Percentiles rank a stretch among this genome's conserved stretches.
Evolutionary conservation across 148 eudicot genomes (phyloP).

Genomic region (Limonium bicolor): DNA sequence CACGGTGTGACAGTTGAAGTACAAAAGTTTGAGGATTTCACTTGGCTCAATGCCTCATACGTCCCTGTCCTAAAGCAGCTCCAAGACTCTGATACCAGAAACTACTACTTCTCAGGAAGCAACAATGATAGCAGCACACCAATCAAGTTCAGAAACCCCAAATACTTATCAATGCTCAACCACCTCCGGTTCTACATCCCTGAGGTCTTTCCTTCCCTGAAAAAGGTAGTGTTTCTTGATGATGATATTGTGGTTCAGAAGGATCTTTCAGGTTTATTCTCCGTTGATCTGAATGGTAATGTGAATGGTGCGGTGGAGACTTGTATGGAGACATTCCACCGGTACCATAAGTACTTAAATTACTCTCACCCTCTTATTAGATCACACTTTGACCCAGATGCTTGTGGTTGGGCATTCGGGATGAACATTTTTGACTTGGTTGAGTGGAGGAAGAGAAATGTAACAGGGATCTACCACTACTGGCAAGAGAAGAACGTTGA

Average conservation of each 20-base stretch:
- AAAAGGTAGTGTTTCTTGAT: conserved; percentile 70
- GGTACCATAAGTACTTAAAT: conserved; percentile 82
- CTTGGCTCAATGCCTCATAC: conserved; percentile 80
- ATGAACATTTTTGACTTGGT: conserved; percentile 81
- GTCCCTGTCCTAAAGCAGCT: conserved; percentile 85
- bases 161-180: conserved; percentile 77
- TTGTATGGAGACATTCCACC: conserved; percentile 89
- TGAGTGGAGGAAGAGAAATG: conserved; percentile 75
- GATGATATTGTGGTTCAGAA: conserved; percentile 83
- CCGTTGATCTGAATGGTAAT: conserved; percentile 58
- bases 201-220: conserved; percentile 61
- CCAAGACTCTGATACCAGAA: conserved; percentile 68
- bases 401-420: conserved; percentile 93
- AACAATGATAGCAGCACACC: conserved; percentile 52
- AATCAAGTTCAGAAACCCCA: conserved; percentile 73
- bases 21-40: conserved; percentile 65
- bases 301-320: conserved; percentile 89
- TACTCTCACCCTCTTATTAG: conserved; percentile 80
- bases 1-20: conserved; percentile 62
- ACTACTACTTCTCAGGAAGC: conserved; percentile 67
- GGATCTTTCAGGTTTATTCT: conserved; percentile 57
- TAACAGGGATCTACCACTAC: conserved; percentile 77
- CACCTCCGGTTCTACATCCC: conserved; percentile 83
- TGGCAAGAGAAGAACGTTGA: conserved; percentile 88
- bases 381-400: conserved; percentile 81